Evolutionary conservation across 2,329 filamentous ascomycete species (phyloP), one percentile per base, ranked within the genome.

Genomic region (Daldinia eschscholtzii): DNA sequence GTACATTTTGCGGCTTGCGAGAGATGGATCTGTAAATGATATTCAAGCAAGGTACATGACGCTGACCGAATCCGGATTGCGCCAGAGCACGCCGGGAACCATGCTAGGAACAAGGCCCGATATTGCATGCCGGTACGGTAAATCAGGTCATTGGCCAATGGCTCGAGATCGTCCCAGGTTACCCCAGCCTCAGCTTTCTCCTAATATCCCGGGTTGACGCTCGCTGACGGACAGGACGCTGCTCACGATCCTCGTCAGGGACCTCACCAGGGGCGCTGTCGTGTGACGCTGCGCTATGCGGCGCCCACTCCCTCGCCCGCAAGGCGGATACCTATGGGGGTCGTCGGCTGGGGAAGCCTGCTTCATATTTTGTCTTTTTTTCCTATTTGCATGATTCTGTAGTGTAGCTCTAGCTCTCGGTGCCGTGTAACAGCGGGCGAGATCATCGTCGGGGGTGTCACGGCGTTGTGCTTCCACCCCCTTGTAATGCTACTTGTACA

Each of bases 141-240:
- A 64, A 74, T 68, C 73, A 75, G 57, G 65, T 71, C 70, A 78
- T 77, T 78, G 76, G 76, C 67, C 76, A 77, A 77, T 76, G 75
- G 73, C 72, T 75, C 67, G 61, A 68, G 73, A 76, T 76, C 75
- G 74, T 68, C 72, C 72, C 68, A 73, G 70, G 70, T 70, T 74
- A 74, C 76, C 74, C 75, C 71, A 73, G 73, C 65, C 65, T 72
- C 68, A 74, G 53, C 57, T 70, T 68, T 68, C 55, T 68, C 56
- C 44, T 61, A 73, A 60, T 61, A 61, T 57, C 69, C 65, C 64
- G 64, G 68, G 59, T 63, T 15, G 39, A 50, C 55, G 46, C 41
- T 60, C 6, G 20, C 28, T 62, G 48, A 64, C 42, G 52, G 50
- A 55, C 64, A 57, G 58, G 61, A 61, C 35, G 61, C 59, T 64